A percentile compares a stretch with the other conserved stretches of the same genome.
Conservation (phyloP, 2,329 filamentous ascomycete genomes). For the Aspergillus sp. region DNA sequence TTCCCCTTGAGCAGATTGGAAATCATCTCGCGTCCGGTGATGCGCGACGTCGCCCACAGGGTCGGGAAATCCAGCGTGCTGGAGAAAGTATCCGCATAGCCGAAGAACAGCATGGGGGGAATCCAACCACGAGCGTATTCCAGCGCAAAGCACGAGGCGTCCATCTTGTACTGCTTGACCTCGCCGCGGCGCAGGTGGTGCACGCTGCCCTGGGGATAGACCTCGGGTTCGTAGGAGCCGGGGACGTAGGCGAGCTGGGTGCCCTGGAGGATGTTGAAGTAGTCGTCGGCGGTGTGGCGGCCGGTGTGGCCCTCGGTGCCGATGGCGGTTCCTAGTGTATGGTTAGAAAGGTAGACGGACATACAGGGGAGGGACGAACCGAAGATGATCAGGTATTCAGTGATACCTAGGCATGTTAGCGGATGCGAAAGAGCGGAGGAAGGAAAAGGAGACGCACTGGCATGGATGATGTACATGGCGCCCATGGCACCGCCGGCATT, state of each 20-base stretch:
- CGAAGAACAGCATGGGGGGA: conserved; percentile 88
- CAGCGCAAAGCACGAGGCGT: conserved; percentile 37
- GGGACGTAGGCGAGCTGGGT: conserved; percentile 40
- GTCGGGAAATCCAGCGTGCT: conserved; percentile 85
- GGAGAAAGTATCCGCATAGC: conserved; percentile 75
- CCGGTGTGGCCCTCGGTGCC: conserved; percentile 87
- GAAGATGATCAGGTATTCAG: conserved; percentile 89
- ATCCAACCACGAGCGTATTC: conserved; percentile 69
- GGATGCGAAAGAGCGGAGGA: background rate
- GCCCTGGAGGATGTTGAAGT: conserved; percentile 77
- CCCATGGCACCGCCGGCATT: conserved; percentile 91
- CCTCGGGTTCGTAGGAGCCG: conserved; percentile 37
- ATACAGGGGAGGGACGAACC: conserved; percentile 45
- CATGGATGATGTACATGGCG: conserved; percentile 85
- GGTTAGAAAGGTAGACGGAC: background rate
- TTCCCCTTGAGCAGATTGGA: conserved; percentile 69
- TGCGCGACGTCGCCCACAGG: conserved; percentile 71
- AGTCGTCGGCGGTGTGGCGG: conserved; percentile 88
- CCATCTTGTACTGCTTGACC: conserved; percentile 68
- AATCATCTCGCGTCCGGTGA: conserved; percentile 77
- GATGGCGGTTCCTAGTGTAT: conserved; percentile 32
- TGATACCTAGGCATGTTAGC: conserved; percentile 50
- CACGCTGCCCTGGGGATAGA: conserved; percentile 38
- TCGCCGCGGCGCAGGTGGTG: conserved; percentile 57
- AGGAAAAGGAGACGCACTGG: conserved; percentile 57